Base-by-base conservation (phyloP, 176 grass and related monocot species). In the Pontederia paniculata region DNA sequence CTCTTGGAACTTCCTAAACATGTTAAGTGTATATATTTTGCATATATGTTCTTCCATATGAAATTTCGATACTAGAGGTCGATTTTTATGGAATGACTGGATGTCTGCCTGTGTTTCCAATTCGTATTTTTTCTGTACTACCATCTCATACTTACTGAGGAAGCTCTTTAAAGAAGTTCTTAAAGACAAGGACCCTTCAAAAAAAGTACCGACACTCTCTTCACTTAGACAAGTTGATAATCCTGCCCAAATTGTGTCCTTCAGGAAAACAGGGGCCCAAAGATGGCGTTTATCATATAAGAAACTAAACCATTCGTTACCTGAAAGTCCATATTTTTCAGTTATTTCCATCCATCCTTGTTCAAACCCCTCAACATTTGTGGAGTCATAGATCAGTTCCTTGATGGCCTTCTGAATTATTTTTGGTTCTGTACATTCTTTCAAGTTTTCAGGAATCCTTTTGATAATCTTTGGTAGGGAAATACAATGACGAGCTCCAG, bases 381-480 rank as follows among this genome's bases (percentile, higher is more conserved):
- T 79, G 16, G 86, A 84, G 28, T 82, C 84, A 75, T 84, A 91
- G 54, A 65, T 70, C 46, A 80, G 65, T 76, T 84, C 90, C 61
- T 86, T 78, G 63, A 98, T 45, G 21, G 71, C 45, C 48, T 83
- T 83, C 58, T 84, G 90, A 46, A 98, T 90, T 62, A 70, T 70
- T 84, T 90, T 98, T 66, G 78, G 88, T 17, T 98, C 76, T 21
- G 73, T 72, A 66, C 83, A 79, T 25, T 58, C 68, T 81, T 81
- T 98, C 41, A 98, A 76, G 51, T 84, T 87, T 70, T 91, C 79
- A 44, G 80, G 57, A 50, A 98, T 54, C 65, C 80, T 80, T 79
- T 77, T 97, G 80, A 98, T 76, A 60, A 98, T 78, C 57, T 78
- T 77, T 61, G 71, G 78, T 57, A 89, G 73, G 57, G 86, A 98